A percentile compares a stretch with the other conserved stretches of the same genome.
Conservation (phyloP, 495 filamentous ascomycete species). For the Thermochaetoides thermophila region DNA sequence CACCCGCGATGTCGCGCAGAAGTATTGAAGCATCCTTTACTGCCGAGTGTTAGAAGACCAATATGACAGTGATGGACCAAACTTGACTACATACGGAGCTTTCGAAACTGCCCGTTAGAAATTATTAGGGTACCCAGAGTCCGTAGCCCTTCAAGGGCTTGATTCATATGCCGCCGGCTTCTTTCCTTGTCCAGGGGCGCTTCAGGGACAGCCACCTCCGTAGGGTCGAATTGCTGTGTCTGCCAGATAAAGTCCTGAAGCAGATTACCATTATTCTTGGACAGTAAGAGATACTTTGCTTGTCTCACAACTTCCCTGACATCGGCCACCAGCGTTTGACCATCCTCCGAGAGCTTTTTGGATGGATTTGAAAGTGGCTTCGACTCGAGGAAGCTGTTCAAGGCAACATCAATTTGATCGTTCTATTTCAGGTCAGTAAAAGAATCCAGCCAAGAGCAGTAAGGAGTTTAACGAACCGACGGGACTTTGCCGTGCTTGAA, state of each 20-base stretch:
- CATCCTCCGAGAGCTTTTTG: conserved; percentile 66
- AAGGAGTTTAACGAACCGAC: conserved; percentile 44
- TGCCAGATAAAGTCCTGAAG: conserved; percentile 96
- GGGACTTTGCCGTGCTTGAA: conserved; percentile 85
- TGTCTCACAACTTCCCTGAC: conserved; percentile 72
- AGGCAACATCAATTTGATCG: conserved; percentile 85
- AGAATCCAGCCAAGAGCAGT: neutral
- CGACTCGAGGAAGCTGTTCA: conserved; percentile 68
- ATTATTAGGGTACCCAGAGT: conserved; percentile 81
- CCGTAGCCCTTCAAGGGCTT: conserved; percentile 72
- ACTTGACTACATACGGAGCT: conserved; percentile 52
- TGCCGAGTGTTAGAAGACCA: conserved; percentile 47
- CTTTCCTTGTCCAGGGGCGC: conserved; percentile 58
- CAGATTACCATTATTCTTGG: conserved; percentile 89
- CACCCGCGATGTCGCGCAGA: conserved; percentile 77
- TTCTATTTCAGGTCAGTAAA: conserved; percentile 40
- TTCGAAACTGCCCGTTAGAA: conserved; percentile 93
- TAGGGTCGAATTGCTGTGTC: conserved; percentile 58
- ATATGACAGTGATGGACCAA: conserved; percentile 13
- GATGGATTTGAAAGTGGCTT: conserved; percentile 56
- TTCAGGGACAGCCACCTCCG: conserved; percentile 40
- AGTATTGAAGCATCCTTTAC: conserved; percentile 78
- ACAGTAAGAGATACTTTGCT: conserved; percentile 74
- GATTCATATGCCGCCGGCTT: conserved; percentile 64
- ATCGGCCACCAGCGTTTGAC: conserved; percentile 60